Evolutionary conservation across 2,329 filamentous ascomycete species (phyloP).

Genomic region (Fusarium humuli): DNA sequence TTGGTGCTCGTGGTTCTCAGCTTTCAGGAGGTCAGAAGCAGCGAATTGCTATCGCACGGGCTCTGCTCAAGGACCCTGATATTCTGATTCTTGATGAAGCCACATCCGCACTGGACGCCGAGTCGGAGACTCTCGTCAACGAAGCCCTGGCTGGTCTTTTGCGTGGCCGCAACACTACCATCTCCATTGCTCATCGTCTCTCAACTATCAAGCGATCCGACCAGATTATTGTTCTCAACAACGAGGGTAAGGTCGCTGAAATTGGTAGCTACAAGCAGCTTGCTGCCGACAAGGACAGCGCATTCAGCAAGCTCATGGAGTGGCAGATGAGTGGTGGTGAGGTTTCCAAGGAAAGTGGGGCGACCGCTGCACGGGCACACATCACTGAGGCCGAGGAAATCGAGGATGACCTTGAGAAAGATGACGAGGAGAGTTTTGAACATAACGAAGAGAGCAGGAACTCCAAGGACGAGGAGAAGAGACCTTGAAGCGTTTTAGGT

Average conservation of each 20-base stretch:
- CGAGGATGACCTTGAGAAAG: constrained; percentile 60
- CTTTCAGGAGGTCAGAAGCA: constrained; percentile 97
- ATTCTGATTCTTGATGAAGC: constrained; percentile 97
- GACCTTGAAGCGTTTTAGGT: constrained; percentile 23
- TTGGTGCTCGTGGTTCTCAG: constrained; percentile 91
- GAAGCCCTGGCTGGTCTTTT: constrained; percentile 85
- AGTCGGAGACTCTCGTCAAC: constrained; percentile 97
- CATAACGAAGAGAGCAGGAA: constrained; percentile 46
- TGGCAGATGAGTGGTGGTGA: constrained; percentile 97
- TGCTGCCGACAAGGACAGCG: constrained; percentile 77
- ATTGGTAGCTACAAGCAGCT: constrained; percentile 86
- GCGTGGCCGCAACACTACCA: constrained; percentile 90
- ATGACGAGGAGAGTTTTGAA: constrained; percentile 51
- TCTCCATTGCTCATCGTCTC: constrained; percentile 94
- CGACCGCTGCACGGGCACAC: constrained; percentile 51
- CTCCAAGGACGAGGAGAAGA: constrained; percentile 36
- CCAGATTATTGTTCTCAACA: constrained; percentile 89
- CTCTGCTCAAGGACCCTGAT: constrained; percentile 94
- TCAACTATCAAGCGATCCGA: constrained; percentile 97
- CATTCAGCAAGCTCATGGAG: constrained; percentile 96
- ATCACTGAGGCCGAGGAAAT: constrained; percentile 66
- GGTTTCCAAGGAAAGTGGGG: constrained; percentile 55
- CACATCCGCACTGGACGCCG: constrained; percentile 93
- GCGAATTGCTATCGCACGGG: constrained; percentile 94
- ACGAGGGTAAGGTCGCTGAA: constrained; percentile 89